Evolutionary conservation across 805 yeast species (phyloP).

Genomic region (Metschnikowia kunwiensis): DNA sequence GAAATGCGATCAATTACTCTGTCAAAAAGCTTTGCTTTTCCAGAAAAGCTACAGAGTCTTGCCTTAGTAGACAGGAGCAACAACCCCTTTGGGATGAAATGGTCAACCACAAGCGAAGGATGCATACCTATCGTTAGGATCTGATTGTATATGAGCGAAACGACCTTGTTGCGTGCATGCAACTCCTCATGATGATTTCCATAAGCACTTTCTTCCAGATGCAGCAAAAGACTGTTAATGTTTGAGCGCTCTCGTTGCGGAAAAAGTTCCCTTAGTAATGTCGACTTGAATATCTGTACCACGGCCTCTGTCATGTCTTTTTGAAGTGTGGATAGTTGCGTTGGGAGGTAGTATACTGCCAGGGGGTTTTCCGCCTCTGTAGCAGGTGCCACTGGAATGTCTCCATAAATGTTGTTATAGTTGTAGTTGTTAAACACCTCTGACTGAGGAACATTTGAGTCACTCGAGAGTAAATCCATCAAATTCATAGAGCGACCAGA

Average conservation of each 20-base stretch:
- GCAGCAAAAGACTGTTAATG: slow-evolving; percentile 36
- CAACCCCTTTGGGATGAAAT: slow-evolving; percentile 69
- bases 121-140: slow-evolving; percentile 55
- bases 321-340: slow-evolving; percentile 33
- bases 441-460: slow-evolving; percentile 14
- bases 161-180: slow-evolving; percentile 8
- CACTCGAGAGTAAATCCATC: slow-evolving; percentile 38
- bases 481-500: slow-evolving; percentile 30
- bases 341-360: slow-evolving; percentile 34
- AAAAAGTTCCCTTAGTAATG: slow-evolving; percentile 23
- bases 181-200: background rate
- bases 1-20: slow-evolving; percentile 39
- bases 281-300: slow-evolving; percentile 28
- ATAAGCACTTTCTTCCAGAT: slow-evolving; percentile 11
- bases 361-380: slow-evolving; percentile 1
- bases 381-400: background rate
- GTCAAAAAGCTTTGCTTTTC: slow-evolving; percentile 57
- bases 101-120: slow-evolving; percentile 71
- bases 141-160: slow-evolving; percentile 45
- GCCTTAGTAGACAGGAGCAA: slow-evolving; percentile 64
- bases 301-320: slow-evolving; percentile 33
- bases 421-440: slow-evolving; percentile 4
- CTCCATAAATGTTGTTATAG: slow-evolving; percentile 1
- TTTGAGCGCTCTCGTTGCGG: slow-evolving; percentile 28
- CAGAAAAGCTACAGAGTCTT: slow-evolving; percentile 50